Evolutionary conservation across 169 alveolate genomes (phyloP), one percentile per base, ranked within the genome.

Genomic region (Eimeria sp.): DNA sequence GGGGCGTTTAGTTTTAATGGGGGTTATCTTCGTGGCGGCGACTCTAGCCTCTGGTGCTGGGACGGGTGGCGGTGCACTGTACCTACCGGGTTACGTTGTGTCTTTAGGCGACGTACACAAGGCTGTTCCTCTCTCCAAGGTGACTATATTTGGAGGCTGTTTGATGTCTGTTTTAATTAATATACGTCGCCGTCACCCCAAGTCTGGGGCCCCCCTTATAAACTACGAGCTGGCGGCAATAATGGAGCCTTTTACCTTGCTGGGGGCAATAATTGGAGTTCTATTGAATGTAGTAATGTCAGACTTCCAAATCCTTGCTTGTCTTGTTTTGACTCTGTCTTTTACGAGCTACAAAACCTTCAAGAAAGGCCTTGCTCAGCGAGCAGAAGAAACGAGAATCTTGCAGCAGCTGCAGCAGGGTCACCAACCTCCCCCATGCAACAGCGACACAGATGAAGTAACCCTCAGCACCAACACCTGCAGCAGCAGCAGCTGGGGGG

Each of bases 31-130:
- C 70, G 54, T 84, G 3, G 96, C 94, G 4, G 96, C 96, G 25
- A 72, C 82, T 16, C 54, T 94, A 30, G 92, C 96, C 14, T 58
- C 96, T 4, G 97, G 95, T 6, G 97, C 95, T 1, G 97, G 97
- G 14, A 89, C 95, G 4, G 97, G 97, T 1, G 97, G 97, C 4
- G 97, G 97, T 7, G 97, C 97, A 27, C 72, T 95, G 25, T 95
- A 89, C 73, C 88, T 95, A 20, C 97, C 97, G 5, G 95, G 91
- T 0, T 89, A 89, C 34, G 86, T 95, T 18, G 94, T 80, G 11
- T 70, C 95, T 30, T 63, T 95, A 65, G 45, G 75, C 3, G 95
- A 88, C 57, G 97, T 92, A 5, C 97, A 95, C 82, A 30, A 49
- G 11, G 97, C 97, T 4, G 97, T 95, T 45, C 97, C 97, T 20